Evolutionary conservation across 768 basidiomycete species (phyloP).

Genomic region (Collybiopsis luxurians): DNA sequence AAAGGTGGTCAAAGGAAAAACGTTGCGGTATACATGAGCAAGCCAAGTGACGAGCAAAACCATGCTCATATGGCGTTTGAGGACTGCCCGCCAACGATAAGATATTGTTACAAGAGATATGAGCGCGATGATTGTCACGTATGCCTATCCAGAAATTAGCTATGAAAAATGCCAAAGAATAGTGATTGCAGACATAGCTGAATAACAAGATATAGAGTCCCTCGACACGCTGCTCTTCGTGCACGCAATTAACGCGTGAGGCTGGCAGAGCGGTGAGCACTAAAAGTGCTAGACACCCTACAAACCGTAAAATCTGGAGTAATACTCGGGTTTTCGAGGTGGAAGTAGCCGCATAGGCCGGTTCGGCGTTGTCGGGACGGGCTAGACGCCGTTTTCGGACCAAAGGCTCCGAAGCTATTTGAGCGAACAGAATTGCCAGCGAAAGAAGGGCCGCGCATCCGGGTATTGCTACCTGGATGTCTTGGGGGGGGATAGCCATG

Average conservation of each 20-base stretch:
- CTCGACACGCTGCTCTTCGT: not conserved
- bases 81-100: slow-evolving; percentile 1
- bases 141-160: no score
- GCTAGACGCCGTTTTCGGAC: no score
- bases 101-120: not conserved
- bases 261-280: not conserved
- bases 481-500: no score
- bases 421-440: not conserved
- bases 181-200: not conserved
- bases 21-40: slow-evolving; percentile 22
- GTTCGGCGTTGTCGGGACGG: not conserved
- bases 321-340: not conserved
- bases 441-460: not conserved
- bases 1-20: slow-evolving; percentile 45
- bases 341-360: not conserved
- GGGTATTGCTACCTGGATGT: not conserved
- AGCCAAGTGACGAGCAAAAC: slow-evolving; percentile 1
- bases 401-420: not conserved
- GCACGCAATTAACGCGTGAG: not conserved
- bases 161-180: not conserved
- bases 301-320: not conserved
- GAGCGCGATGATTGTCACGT: not conserved
- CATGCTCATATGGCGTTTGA: slow-evolving; percentile 5
- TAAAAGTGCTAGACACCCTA: not conserved
- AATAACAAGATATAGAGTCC: not conserved